Base-by-base conservation (phyloP, 148 eudicot genomes). In the Rhododendron ferrugineum region DNA sequence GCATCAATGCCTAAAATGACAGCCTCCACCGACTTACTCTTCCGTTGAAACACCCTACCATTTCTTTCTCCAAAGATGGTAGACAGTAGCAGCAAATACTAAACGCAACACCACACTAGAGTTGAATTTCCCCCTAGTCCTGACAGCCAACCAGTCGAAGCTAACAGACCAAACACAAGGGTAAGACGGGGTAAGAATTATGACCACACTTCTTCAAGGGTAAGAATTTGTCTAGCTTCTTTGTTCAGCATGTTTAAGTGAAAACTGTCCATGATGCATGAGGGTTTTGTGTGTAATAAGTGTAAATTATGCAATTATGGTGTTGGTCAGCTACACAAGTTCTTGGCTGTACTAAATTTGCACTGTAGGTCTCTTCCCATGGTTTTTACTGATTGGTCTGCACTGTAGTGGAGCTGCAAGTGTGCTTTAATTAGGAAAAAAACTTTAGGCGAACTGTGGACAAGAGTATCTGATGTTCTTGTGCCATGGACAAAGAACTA, bases 401-500 rank as follows among this genome's bases (percentile, higher is more conserved):
- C 49, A 36, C 47, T 34, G 32, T 16, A 37, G 42, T 81, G 32
- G 60, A 81, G 72, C 72, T 9, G 9, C 47, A 34, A 81, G 32
- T 34, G 70, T 52, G 62, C 42, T 50, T 34, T 80, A 52, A 30
- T 80, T 54, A 52, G 64, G 22, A 58, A 37, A 32, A 3, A n/a
- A 34, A 56, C 36, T 47, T 36, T 56, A 26, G 72, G n/a, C 28
- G 11, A 28, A 81, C 32, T 34, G 16, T 80, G 26, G 32, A 22
- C 18, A 23, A 28, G 72, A 60, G 46, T 8, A 11, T 14, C 10
- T 30, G 83, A 36, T 36, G 34, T 62, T 22, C 37, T 23, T 34
- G 83, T 81, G 47, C 70, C 70, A 22, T 34, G 70, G 70, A 11
- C 83, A 34, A 81, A 58, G 70, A 64, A 54, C 83, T 5, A 81